Conservation (phyloP, 805 yeast species). For the Yarrowia hollandica region DNA sequence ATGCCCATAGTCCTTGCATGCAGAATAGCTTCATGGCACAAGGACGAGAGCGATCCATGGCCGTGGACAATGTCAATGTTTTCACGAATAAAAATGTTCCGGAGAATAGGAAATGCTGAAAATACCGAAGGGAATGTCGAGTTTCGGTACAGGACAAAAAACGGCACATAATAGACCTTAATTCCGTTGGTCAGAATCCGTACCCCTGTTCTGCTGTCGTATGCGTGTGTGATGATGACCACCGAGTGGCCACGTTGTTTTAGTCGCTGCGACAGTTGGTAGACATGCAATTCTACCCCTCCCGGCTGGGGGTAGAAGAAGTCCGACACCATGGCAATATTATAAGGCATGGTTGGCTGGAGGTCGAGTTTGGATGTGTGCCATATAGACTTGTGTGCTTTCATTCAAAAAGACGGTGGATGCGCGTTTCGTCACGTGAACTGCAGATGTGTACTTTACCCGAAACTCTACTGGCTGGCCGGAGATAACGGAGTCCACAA, state of each 20-base stretch:
- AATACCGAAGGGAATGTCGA: conserved; percentile 88
- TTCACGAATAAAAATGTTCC: conserved; percentile 86
- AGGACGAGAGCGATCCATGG: conserved; percentile 83
- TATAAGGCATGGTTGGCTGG: conserved; percentile 10
- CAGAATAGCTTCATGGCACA: conserved; percentile 88
- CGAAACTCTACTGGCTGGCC: background rate
- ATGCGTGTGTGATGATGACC: conserved; percentile 82
- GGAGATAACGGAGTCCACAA: conserved; percentile 9
- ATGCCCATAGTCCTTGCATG: conserved; percentile 93
- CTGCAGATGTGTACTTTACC: conserved; percentile 9
- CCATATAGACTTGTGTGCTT: background rate
- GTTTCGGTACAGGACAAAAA: conserved; percentile 74
- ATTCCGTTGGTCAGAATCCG: conserved; percentile 84
- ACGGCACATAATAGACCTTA: conserved; percentile 89
- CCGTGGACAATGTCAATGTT: conserved; percentile 88
- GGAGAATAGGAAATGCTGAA: conserved; percentile 76
- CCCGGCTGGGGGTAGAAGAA: conserved; percentile 99
- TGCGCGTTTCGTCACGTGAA: conserved; percentile 20
- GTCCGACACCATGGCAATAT: conserved; percentile 74
- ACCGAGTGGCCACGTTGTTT: conserved; percentile 83
- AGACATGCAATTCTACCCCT: conserved; percentile 94
- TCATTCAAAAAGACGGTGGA: background rate
- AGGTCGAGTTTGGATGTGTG: too few species aligned
- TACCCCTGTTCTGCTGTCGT: conserved; percentile 78
- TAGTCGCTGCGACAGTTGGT: conserved; percentile 78